Evolutionary conservation across 441 rosid species (phyloP).

Genomic region (Melastoma candidum): DNA sequence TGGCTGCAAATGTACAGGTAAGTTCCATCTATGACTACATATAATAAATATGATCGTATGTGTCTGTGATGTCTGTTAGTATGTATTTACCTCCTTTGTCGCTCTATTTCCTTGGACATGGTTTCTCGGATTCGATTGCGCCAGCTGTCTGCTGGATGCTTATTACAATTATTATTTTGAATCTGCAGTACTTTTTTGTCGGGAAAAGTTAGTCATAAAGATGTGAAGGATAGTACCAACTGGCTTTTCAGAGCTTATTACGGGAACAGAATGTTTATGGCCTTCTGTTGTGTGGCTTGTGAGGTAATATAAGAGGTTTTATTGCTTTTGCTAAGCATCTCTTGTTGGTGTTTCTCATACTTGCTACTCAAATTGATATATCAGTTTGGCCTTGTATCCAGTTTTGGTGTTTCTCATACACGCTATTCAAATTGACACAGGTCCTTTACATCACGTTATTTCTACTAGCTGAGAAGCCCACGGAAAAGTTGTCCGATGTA

Average conservation of each 20-base stretch:
- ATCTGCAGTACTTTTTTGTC: conserved; percentile 69
- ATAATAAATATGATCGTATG: too few species aligned
- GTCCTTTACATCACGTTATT: conserved; percentile 73
- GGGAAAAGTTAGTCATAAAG: conserved; percentile 91
- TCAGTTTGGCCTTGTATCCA: conserved; percentile 4
- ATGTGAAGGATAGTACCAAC: conserved; percentile 85
- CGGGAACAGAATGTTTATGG: conserved; percentile 93
- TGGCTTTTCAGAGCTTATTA: conserved; percentile 94
- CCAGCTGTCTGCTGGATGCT: too few species aligned
- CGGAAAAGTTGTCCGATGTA: conserved; percentile 54
- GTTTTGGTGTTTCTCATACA: conserved; percentile 9
- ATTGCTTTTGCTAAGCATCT: background rate
- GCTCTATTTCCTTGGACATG: too few species aligned
- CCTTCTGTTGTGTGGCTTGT: conserved; percentile 84
- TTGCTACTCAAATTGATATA: background rate
- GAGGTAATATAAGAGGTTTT: conserved; percentile 41
- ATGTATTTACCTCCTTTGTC: too few species aligned
- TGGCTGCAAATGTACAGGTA: conserved; percentile 99
- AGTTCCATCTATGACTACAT: conserved; percentile 4
- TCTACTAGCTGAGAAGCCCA: conserved; percentile 48
- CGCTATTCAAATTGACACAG: conserved; percentile 23
- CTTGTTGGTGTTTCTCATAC: too few species aligned
- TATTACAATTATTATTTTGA: conserved; percentile 8
- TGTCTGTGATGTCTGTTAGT: too few species aligned
- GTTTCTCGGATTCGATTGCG: too few species aligned